Evolutionary conservation across 1,284 basidiomycete genomes (phyloP), one percentile per base, ranked within the genome.

Genomic region (Naganishia cerealis): DNA sequence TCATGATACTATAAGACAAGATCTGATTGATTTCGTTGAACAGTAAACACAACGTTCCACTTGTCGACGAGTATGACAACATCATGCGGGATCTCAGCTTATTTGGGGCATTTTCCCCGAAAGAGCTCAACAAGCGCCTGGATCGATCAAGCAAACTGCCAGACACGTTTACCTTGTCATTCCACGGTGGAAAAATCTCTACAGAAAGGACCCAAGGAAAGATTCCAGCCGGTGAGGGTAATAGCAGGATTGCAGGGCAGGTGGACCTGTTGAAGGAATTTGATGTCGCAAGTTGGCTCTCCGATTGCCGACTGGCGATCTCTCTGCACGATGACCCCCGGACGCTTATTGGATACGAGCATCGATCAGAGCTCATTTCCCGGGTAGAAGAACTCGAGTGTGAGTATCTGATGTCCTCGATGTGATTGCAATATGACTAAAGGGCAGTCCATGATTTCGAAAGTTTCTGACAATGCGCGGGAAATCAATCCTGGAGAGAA

Each of bases 91-190:
- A 79, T 62, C 70, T 80, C 2, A 57, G 65, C 12, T 75, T 74
- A 9, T 78, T 76, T 69, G 72, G 72, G 3, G 77, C 75, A 1
- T 57, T 79, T 1, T 83, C 83, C 43, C 83, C 88, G 0, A 83
- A 82, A 1, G 87, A 88, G 74, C 85, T 88, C 57, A 86, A 85
- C 65, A 83, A 85, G 71, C 83, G 85, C 61, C 86, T 88, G 46
- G 79, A 83, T 2, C 57, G 58, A 16, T 69, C 75, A 8, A 42
- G 29, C 12, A 8, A 10, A 1, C 40, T 42, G 12, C 36, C 18
- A 33, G 71, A 73, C 65, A 73, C 73, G 12, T 76, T 73, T 59
- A 73, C 73, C 10, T 58, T 78, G 26, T 57, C 67, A 0, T 67
- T 77, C 55, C 66, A 69, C 13, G 33, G 62, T 29, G 76, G 76